A percentile compares a stretch with the other conserved stretches of the same genome.
phyloP scores from a whole-genome alignment of 108 stramenopile genomes.

The Cyclotella atomus region DNA sequence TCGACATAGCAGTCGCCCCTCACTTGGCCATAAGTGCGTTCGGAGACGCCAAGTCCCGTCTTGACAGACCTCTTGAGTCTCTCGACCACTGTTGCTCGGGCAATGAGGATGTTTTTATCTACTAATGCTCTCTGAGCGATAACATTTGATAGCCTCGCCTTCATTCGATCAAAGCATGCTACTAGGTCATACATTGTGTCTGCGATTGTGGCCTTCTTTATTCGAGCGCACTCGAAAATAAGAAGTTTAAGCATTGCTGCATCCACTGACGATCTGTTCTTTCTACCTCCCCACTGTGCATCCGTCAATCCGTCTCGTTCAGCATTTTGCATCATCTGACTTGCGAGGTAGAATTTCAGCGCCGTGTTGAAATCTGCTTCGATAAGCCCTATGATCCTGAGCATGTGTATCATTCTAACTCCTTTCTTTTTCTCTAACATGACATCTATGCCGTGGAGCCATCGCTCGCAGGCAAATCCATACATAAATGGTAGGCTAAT shows the following conservation, averaged over 20 bases:
- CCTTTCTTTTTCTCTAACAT: neutral
- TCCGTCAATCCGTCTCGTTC: neutral
- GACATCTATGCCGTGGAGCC: neutral
- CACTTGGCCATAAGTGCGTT: neutral
- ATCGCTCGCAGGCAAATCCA: neutral
- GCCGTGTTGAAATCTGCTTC: no score
- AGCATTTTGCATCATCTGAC: neutral
- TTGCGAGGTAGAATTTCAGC: conserved; percentile 1
- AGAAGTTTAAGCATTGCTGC: neutral
- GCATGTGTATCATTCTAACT: neutral
- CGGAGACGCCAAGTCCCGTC: neutral
- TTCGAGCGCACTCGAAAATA: neutral
- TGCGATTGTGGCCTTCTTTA: neutral
- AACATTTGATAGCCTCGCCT: neutral
- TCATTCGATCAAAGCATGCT: neutral
- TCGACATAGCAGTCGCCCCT: neutral
- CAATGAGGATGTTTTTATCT: neutral
- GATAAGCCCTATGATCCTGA: neutral
- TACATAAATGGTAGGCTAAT: conserved; percentile 1
- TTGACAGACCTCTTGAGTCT: neutral
- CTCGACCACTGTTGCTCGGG: neutral
- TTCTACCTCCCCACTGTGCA: neutral
- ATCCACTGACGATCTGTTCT: neutral
- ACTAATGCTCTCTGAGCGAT: neutral
- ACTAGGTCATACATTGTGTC: neutral